Percentiles rank a stretch among this genome's conserved stretches.
Conservation (phyloP, 768 basidiomycete genomes). For the Boletus patriciae region DNA sequence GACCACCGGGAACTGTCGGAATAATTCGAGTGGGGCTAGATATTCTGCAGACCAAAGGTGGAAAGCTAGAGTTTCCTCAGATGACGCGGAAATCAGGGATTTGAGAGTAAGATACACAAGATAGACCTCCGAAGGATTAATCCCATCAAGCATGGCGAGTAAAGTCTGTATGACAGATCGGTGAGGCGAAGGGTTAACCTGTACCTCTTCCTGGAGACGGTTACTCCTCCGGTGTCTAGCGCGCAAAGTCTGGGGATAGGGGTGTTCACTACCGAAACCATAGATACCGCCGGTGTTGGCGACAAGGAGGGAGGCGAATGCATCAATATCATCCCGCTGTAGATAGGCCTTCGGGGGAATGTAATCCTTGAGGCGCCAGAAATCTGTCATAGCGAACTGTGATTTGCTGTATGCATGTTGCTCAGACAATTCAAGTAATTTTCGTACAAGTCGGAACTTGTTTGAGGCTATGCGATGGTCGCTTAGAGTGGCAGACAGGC, state of each 20-base stretch:
- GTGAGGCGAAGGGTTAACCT: conserved; percentile 37
- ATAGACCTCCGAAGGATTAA: conserved; percentile 48
- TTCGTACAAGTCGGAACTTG: conserved; percentile 75
- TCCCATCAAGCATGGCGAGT: conserved; percentile 57
- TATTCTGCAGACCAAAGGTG: conserved; percentile 41
- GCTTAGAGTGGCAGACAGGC: conserved; percentile 54
- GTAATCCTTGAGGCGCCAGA: conserved; percentile 83
- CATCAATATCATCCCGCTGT: conserved; percentile 67
- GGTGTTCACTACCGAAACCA: conserved; percentile 56
- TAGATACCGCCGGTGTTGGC: conserved; percentile 59
- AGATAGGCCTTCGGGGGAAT: conserved; percentile 57
- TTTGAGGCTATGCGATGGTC: conserved; percentile 64
- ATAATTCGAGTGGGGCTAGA: conserved; percentile 47
- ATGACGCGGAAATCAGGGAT: conserved; percentile 46
- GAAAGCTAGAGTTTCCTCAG: conserved; percentile 30
- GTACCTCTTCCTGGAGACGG: conserved; percentile 14
- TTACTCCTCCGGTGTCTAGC: conserved; percentile 33
- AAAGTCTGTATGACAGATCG: conserved; percentile 54
- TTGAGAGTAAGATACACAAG: conserved; percentile 66
- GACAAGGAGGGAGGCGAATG: conserved; percentile 67
- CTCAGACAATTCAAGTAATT: conserved; percentile 52
- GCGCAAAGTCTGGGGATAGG: conserved; percentile 42
- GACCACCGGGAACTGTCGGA: conserved; percentile 45
- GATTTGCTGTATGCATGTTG: conserved; percentile 39
- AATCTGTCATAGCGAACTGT: conserved; percentile 59